Evolutionary conservation across 225 moss, liverwort and hornwort species (phyloP).

Genomic region (Neckera pumila): DNA sequence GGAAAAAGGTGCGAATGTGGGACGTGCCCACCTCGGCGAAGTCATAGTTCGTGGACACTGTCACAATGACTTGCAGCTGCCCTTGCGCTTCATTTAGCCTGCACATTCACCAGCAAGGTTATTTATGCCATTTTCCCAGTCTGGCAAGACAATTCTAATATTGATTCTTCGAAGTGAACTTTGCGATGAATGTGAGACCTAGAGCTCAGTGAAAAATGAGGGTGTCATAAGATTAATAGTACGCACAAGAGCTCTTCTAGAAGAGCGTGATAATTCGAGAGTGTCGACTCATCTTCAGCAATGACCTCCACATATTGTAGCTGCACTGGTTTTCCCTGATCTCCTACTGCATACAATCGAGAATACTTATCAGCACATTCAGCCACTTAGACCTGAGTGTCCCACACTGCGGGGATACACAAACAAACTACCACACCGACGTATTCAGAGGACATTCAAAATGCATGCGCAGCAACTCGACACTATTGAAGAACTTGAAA

Average conservation of each 20-base stretch:
- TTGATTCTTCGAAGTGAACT: neutral
- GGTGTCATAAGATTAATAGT: neutral
- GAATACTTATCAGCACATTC: neutral
- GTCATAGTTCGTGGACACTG: conserved; percentile 40
- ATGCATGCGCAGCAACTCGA: neutral
- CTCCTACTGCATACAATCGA: conserved; percentile 30
- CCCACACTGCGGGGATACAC: neutral
- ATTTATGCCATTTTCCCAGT: neutral
- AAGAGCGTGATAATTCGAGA: conserved; percentile 41
- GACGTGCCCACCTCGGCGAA: conserved; percentile 49
- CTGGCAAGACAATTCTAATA: neutral
- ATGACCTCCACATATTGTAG: conserved; percentile 48
- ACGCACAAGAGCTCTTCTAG: conserved; percentile 51
- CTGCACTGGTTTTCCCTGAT: conserved; percentile 38
- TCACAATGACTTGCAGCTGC: conserved; percentile 81
- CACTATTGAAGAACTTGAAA: neutral
- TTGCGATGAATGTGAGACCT: neutral
- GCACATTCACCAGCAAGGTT: neutral
- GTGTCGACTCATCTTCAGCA: conserved; percentile 22
- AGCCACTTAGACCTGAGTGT: neutral
- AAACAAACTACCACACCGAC: neutral
- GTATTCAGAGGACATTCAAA: neutral
- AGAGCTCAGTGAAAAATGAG: neutral
- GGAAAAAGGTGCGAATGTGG: conserved; percentile 72
- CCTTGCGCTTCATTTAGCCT: conserved; percentile 97